Conservation (phyloP, 148 eudicot genomes). For the Rhododendron williamsianum region DNA sequence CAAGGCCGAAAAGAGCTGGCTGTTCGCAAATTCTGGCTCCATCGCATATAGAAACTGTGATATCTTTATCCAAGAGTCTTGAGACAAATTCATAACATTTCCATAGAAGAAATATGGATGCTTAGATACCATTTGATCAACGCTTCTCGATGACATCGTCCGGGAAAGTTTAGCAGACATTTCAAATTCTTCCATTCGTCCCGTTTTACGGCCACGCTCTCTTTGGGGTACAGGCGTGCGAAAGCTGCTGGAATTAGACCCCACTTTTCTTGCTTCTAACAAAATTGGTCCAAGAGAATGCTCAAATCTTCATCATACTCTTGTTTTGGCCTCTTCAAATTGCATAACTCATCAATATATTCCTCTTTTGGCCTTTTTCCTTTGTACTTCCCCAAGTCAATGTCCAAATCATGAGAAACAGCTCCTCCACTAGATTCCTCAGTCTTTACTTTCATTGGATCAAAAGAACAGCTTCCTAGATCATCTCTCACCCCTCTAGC, state of each 20-base stretch:
- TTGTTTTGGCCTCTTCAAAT: constrained; percentile 64
- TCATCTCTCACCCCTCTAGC: constrained; percentile 28
- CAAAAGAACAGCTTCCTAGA: constrained; percentile 17
- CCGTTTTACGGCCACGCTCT: constrained; percentile 13
- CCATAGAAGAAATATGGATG: constrained; percentile 91
- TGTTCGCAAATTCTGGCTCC: constrained; percentile 64
- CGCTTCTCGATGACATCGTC: constrained; percentile 37
- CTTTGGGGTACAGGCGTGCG: constrained; percentile 14
- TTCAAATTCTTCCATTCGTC: constrained; percentile 13
- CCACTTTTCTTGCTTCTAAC: constrained; percentile 28
- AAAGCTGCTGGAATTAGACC: constrained; percentile 10
- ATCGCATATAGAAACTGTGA: constrained; percentile 65
- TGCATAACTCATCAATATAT: constrained; percentile 32
- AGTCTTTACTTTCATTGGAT: constrained; percentile 37
- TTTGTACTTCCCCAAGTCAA: constrained; percentile 25
- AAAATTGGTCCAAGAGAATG: constrained; percentile 22
- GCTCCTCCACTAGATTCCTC: constrained; percentile 40
- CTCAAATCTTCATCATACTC: constrained; percentile 42
- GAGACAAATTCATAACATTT: constrained; percentile 51
- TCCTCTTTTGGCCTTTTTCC: constrained; percentile 65
- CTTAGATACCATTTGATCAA: constrained; percentile 42
- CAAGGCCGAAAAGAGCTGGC: constrained; percentile 67
- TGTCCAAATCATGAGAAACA: constrained; percentile 16
- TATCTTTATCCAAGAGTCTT: constrained; percentile 63
- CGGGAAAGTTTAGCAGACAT: constrained; percentile 24